A percentile compares a stretch with the other conserved stretches of the same genome.
phyloP scores from a whole-genome alignment of 2,329 filamentous ascomycete genomes.

The Nothophoma quercina region DNA sequence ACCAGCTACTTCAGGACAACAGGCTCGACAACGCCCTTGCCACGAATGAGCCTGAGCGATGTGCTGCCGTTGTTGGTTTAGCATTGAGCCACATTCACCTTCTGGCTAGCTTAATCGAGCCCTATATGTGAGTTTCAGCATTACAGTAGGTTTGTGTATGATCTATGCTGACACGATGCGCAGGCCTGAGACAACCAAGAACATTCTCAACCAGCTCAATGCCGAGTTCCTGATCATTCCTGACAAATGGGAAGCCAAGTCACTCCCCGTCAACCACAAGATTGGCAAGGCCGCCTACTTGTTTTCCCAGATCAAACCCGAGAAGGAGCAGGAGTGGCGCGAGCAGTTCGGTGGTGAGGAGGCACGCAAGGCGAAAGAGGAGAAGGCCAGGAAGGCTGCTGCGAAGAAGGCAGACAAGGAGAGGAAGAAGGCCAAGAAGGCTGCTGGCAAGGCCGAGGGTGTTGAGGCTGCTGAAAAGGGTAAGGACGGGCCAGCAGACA shows the following conservation, averaged over 20 bases:
- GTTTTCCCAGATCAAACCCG: conserved; percentile 81
- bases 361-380: conserved; percentile 72
- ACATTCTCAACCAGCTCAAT: conserved; percentile 80
- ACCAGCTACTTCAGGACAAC: conserved; percentile 65
- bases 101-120: conserved; percentile 77
- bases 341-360: conserved; percentile 74
- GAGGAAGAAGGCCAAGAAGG: conserved; percentile 65
- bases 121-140: conserved; percentile 69
- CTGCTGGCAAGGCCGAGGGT: conserved; percentile 72
- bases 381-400: conserved; percentile 67
- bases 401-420: conserved; percentile 71
- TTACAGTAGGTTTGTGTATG: not conserved
- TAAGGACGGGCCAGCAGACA: conserved; percentile 55
- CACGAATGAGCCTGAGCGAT: conserved; percentile 65
- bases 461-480: conserved; percentile 81
- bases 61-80: conserved; percentile 73
- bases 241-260: conserved; percentile 48
- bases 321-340: conserved; percentile 85
- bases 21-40: conserved; percentile 68
- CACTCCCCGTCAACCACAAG: conserved; percentile 71
- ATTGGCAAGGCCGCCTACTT: conserved; percentile 82
- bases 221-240: conserved; percentile 66
- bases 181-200: conserved; percentile 58
- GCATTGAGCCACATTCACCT: conserved; percentile 85
- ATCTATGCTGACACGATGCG: conserved; percentile 10